Conservation (phyloP, 441 rosid species). For the Hura crepitans region DNA sequence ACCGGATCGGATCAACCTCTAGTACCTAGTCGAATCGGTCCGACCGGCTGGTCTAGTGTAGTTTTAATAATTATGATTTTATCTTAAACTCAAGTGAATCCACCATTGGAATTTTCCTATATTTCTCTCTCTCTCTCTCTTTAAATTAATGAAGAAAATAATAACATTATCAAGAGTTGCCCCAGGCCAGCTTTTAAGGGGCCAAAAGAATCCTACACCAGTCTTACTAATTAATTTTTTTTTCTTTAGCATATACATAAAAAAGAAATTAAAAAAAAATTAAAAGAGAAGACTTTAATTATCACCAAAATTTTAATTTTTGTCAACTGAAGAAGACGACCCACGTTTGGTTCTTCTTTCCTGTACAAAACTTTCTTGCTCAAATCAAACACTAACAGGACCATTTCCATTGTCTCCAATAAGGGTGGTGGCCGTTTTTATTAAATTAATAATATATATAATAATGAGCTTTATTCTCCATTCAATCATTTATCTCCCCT, state of each 20-base stretch:
- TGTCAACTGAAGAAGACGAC: conserved; percentile 39
- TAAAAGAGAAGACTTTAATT: conserved; percentile 21
- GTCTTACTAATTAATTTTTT: background rate
- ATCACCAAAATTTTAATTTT: conserved; percentile 7
- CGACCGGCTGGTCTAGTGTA: too few species aligned
- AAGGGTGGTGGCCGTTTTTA: conserved; percentile 21
- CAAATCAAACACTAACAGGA: conserved; percentile 2
- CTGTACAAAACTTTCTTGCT: conserved; percentile 11
- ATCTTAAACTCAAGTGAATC: background rate
- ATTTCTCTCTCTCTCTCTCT: background rate
- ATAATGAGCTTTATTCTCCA: background rate
- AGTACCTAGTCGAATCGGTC: too few species aligned
- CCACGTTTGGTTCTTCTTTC: conserved; percentile 35
- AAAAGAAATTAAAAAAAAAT: conserved; percentile 1
- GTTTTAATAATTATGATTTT: too few species aligned
- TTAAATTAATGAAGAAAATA: background rate
- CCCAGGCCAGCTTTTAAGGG: conserved; percentile 39
- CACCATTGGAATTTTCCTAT: background rate
- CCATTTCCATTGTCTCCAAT: conserved; percentile 31
- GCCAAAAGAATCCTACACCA: conserved; percentile 30
- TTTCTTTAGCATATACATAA: background rate
- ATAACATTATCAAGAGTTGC: too few species aligned
- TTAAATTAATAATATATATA: conserved; percentile 15
- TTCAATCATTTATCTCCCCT: conserved; percentile 44
- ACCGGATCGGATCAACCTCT: too few species aligned